Base-by-base conservation (phyloP, 192 early-diverging fungal species). In the Cetraspora pellucida region DNA sequence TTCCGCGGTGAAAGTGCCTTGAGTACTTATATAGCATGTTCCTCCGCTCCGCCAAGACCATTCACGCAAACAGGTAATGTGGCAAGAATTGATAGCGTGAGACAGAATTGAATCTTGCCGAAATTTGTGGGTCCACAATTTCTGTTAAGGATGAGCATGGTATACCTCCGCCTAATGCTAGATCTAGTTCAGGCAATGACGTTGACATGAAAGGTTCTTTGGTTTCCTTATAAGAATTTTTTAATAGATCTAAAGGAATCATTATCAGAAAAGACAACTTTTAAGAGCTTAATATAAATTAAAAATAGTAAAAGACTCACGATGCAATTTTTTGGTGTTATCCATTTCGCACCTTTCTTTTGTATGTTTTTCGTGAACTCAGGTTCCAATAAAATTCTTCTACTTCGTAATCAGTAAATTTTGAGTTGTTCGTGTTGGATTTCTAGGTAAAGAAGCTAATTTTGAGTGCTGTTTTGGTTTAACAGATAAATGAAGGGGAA, bases 81-180 rank as follows among this genome's bases (percentile, higher is more conserved):
- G n/a, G n/a, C n/a, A n/a, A n/a, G n/a, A n/a, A n/a, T n/a, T n/a
- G n/a, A n/a, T n/a, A n/a, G n/a, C n/a, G 60, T 49, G 7, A 75
- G 23, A 50, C 74, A 75, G 19, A 75, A 64, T 30, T 75, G n/a
- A n/a, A n/a, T n/a, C n/a, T n/a, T n/a, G n/a, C n/a, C n/a, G 74
- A 30, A 75, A 11, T 30, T 30, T 45, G 74, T 14, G 8, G 74
- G 58, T 1, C 74, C 74, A n/a, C 74, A 49, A 75, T 23, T 64
- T 75, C 74, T 19, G 74, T 75, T 11, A 75, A 19, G 43, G 74
- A 75, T 8, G 74, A 60, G 13, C 37, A 75, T n/a, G 31, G 60
- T 55, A 75, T 75, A 17, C 74, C 74, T 25, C 74, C 74, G 63
- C 61, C 30, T 49, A 75, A 50, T 17, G 74, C 74, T 37, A 25